These are phyloP conservation scores for Ophiostoma sp. DNA, from an alignment of 2,329 filamentous ascomycete genomes.

Conservation along the genomic window DNA sequence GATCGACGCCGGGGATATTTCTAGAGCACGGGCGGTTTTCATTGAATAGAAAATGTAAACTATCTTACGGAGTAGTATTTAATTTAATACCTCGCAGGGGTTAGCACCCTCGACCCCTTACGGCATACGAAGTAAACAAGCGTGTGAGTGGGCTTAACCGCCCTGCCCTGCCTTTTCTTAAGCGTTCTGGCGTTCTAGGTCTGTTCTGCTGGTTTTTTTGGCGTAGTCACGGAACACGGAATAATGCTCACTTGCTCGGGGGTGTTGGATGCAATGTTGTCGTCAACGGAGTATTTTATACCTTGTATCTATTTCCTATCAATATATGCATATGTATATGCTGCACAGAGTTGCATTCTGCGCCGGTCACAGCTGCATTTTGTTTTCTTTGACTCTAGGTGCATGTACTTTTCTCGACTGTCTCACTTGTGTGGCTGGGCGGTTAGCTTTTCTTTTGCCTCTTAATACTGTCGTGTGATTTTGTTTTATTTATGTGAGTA, in stretches of 20 bases:
- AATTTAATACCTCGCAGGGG: background rate
- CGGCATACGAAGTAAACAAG: no score
- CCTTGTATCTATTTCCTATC: background rate
- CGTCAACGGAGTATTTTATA: no score
- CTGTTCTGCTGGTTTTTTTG: no score
- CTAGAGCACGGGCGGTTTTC: background rate
- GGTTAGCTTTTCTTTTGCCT: background rate
- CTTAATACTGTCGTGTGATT: background rate
- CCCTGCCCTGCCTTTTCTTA: no score
- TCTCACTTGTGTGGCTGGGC: slow-evolving; percentile 4
- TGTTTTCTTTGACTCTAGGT: slow-evolving; percentile 7
- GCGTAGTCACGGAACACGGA: no score
- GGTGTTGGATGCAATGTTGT: no score
- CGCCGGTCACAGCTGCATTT: slow-evolving; percentile 9
- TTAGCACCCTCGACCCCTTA: no score
- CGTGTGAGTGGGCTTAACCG: no score
- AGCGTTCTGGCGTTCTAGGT: no score
- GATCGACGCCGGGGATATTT: slow-evolving; percentile 3
- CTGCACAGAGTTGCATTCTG: slow-evolving; percentile 9
- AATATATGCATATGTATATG: background rate
- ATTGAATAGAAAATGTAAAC: background rate
- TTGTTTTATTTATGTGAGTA: background rate
- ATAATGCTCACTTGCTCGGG: no score
- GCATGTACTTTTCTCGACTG: slow-evolving; percentile 1
- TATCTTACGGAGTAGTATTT: background rate